These are phyloP conservation scores for Starmerella apis DNA, from an alignment of 805 yeast species.

Conservation along the genomic window DNA sequence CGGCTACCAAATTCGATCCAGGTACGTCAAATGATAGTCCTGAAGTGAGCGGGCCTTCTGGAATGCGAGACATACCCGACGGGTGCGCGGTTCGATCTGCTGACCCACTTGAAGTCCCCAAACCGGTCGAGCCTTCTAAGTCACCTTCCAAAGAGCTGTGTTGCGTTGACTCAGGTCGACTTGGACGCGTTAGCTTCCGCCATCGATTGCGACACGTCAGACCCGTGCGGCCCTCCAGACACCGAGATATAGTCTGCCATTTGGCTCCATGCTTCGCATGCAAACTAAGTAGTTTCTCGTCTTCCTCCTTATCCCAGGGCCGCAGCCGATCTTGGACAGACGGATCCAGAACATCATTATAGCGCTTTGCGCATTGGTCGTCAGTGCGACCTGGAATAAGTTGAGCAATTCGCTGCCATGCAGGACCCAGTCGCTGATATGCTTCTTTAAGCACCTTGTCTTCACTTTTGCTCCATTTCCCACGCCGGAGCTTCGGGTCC, in stretches of 20 bases:
- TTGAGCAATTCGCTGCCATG: conserved; percentile 75
- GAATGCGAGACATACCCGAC: neutral
- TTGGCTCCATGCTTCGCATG: conserved; percentile 70
- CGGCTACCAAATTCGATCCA: conserved; percentile 15
- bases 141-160: neutral
- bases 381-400: conserved; percentile 79
- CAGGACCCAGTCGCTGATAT: conserved; percentile 57
- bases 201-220: conserved; percentile 86
- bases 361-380: conserved; percentile 89
- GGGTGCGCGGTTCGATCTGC: neutral
- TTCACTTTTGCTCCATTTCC: conserved; percentile 78
- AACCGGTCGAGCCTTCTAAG: neutral
- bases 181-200: conserved; percentile 64
- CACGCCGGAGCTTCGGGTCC: conserved; percentile 72
- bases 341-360: conserved; percentile 80
- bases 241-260: conserved; percentile 72
- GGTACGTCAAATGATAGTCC: conserved; percentile 16
- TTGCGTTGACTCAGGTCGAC: neutral
- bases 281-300: conserved; percentile 51
- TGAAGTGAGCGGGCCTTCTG: neutral
- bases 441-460: conserved; percentile 58
- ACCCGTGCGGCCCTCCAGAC: conserved; percentile 71
- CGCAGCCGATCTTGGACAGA: conserved; percentile 62
- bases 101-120: neutral
- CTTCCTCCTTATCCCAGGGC: conserved; percentile 74